Percentiles rank a stretch among this genome's conserved stretches.
Evolutionary conservation across 1,284 basidiomycete species (phyloP).

Genomic region (Leucoagaricus sp.): DNA sequence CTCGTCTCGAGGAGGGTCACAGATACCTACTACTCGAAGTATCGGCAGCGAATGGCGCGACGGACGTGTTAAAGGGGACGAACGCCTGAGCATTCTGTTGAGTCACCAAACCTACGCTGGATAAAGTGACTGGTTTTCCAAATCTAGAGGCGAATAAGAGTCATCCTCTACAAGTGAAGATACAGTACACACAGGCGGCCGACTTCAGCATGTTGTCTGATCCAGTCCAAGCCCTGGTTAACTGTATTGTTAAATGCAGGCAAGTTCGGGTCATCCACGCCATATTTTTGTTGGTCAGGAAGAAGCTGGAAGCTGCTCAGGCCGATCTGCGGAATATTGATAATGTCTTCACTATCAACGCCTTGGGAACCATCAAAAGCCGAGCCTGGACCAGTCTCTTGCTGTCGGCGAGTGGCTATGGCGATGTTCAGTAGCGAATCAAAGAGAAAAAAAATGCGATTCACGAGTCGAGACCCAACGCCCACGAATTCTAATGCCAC

Average conservation of each 20-base stretch:
- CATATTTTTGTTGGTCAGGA: constrained; percentile 65
- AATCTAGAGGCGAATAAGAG: constrained; percentile 41
- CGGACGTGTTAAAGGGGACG: constrained; percentile 59
- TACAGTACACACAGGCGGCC: constrained; percentile 41
- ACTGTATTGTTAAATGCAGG: constrained; percentile 53
- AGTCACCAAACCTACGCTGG: constrained; percentile 65
- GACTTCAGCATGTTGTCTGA: constrained; percentile 46
- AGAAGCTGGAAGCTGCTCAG: constrained; percentile 65
- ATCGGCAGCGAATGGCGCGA: constrained; percentile 43
- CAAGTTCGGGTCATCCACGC: constrained; percentile 43
- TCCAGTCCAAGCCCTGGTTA: constrained; percentile 55
- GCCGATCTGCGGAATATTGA: constrained; percentile 54
- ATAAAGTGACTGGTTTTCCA: constrained; percentile 56
- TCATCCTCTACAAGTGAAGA: constrained; percentile 4
- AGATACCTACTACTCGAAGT: constrained; percentile 28
- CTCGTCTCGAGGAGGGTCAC: background rate
- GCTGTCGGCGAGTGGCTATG: constrained; percentile 48
- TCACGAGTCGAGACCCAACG: constrained; percentile 58
- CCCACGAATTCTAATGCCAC: constrained; percentile 57
- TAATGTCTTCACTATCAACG: constrained; percentile 69
- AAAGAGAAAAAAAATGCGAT: constrained; percentile 18
- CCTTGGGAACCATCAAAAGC: constrained; percentile 60
- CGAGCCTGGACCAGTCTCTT: constrained; percentile 40
- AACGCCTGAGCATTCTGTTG: constrained; percentile 50
- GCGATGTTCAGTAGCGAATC: constrained; percentile 8